Conservation (phyloP, 2,329 filamentous ascomycete species). For the Eurotiales sp. region DNA sequence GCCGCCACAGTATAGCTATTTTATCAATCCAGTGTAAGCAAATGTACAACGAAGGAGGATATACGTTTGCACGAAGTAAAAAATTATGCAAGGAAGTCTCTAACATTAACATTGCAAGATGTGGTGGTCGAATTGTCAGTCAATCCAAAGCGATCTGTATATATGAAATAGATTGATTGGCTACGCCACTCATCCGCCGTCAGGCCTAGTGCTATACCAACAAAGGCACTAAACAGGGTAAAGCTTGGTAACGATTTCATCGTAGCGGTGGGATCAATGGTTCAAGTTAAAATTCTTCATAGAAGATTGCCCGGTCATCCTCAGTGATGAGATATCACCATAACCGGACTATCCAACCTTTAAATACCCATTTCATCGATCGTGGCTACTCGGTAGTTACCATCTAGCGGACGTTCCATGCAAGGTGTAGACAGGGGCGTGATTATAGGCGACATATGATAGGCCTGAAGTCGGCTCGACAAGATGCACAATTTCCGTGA, state of each 20-base stretch:
- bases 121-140: conserved; percentile 37
- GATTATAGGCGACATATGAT: no score
- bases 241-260: neutral
- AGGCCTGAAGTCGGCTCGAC: no score
- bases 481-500: no score
- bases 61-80: no score
- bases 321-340: neutral
- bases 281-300: neutral
- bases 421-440: no score
- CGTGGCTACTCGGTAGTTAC: no score
- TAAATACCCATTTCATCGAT: no score
- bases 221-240: conserved; percentile 3
- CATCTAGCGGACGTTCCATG: no score
- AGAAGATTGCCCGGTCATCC: neutral
- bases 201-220: conserved; percentile 1
- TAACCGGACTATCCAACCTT: no score
- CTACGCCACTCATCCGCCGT: conserved; percentile 33
- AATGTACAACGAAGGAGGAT: no score
- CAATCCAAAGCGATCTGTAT: conserved; percentile 43
- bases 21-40: neutral
- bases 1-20: conserved; percentile 42
- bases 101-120: conserved; percentile 24
- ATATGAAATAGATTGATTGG: conserved; percentile 45
- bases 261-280: neutral
- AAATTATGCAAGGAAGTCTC: neutral